A percentile compares a stretch with the other conserved stretches of the same genome.
Conservation (phyloP, 495 filamentous ascomycete species). For the Stereocaulon alpinum region DNA sequence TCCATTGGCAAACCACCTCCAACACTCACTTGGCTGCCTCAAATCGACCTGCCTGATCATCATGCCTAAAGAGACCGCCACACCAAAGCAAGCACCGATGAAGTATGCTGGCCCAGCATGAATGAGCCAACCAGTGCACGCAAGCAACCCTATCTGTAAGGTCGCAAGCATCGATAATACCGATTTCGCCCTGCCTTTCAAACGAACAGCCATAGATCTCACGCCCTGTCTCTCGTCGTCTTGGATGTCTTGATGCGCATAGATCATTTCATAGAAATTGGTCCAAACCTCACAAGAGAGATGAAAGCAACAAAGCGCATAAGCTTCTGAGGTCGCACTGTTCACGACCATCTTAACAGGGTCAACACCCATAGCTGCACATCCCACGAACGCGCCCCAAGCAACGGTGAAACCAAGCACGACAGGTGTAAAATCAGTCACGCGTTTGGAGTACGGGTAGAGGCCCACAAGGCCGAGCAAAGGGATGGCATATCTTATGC, state of each 20-base stretch:
- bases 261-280: neutral
- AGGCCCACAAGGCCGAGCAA: neutral
- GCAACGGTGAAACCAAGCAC: conserved; percentile 2
- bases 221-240: neutral
- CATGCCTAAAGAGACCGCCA: neutral
- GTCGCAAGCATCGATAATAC: neutral
- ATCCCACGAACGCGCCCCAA: neutral
- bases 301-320: neutral
- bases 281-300: neutral
- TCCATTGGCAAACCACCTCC: conserved; percentile 3
- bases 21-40: neutral
- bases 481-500: neutral
- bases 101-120: neutral
- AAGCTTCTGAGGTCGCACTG: neutral
- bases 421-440: conserved; percentile 3
- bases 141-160: neutral
- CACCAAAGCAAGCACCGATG: neutral
- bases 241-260: conserved; percentile 5
- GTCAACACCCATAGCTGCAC: neutral
- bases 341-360: neutral
- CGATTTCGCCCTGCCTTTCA: neutral
- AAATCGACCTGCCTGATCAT: conserved; percentile 2
- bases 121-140: neutral
- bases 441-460: neutral
- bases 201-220: neutral